Evolutionary conservation across 1,284 basidiomycete genomes (phyloP), one percentile per base, ranked within the genome.

Genomic region (Boletellus dicymbophilus): DNA sequence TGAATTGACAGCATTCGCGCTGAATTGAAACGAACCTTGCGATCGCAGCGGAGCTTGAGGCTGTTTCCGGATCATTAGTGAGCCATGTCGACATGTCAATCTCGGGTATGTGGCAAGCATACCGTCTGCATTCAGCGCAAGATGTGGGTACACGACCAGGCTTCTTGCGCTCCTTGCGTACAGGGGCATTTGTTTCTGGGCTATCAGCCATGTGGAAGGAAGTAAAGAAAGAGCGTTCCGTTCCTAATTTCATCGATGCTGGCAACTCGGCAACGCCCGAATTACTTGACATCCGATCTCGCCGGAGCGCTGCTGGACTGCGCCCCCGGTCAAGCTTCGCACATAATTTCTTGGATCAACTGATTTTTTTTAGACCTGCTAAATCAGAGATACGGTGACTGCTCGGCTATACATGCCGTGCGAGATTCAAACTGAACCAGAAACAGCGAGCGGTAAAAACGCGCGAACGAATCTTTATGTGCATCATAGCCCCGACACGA

Each of bases 41-140:
- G 79, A 64, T 89, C 86, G 60, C 87, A 90, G 37, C 80, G 77
- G 51, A 90, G 71, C 65, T 90, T 90, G 47, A 90, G 72, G 48
- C 88, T 81, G 48, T 44, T 23, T 13, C 30, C 36, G 27, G 42
- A 27, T 15, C 40, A 31, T 30, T 22, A 28, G 18, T 48, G 45
- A 42, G n/a, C 16, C 9, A 26, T 10, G 12, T 27, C 7, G 21
- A 11, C 13, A 12, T 9, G 18, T 15, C 21, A n/a, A 21, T n/a
- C n/a, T n/a, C n/a, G 21, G 18, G 12, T 13, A 20, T 11, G 25
- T n/a, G 25, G 20, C 2, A 30, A 20, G 12, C 64, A 11, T 50
- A 79, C 79, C 79, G 72, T 55, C 86, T 74, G 65, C 85, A 89
- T 69, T 89, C 85, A 7, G 85, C 84, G 60, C 86, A 88, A 18